phyloP scores from a whole-genome alignment of 2,329 filamentous ascomycete species.

The Davidsoniella australis region DNA sequence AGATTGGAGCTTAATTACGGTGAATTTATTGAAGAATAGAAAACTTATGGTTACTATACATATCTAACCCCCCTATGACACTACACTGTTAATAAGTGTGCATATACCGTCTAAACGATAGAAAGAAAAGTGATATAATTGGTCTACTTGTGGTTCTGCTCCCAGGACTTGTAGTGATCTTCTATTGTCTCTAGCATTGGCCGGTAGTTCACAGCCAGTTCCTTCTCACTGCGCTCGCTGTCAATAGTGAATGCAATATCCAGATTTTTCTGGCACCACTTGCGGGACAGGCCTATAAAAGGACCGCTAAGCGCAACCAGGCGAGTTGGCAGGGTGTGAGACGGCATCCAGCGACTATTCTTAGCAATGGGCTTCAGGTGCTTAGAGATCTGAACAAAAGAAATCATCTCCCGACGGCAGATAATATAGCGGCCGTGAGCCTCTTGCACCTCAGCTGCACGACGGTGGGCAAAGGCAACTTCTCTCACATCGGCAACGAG shows the following conservation, averaged over 20 bases:
- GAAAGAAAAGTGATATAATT: background rate
- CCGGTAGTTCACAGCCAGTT: slow-evolving; percentile 15
- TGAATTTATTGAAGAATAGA: background rate
- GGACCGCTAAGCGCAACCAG: background rate
- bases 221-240: slow-evolving; percentile 14
- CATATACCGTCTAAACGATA: no score
- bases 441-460: slow-evolving; percentile 1
- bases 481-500: slow-evolving; percentile 15
- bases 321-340: slow-evolving; percentile 6
- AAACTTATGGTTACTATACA: background rate
- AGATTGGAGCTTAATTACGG: slow-evolving; percentile 4
- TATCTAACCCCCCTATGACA: background rate
- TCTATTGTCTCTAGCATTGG: slow-evolving; percentile 7
- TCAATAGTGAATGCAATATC: slow-evolving; percentile 15
- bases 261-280: slow-evolving; percentile 15
- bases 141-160: background rate
- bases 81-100: background rate
- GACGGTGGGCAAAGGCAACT: slow-evolving; percentile 14
- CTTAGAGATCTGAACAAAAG: slow-evolving; percentile 11
- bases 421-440: slow-evolving; percentile 12
- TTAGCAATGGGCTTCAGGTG: slow-evolving; percentile 7
- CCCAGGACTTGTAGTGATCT: slow-evolving; percentile 2
- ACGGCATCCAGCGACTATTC: slow-evolving; percentile 12
- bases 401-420: slow-evolving; percentile 5
- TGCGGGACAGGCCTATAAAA: slow-evolving; percentile 8